phyloP scores from a whole-genome alignment of 371 early-diverging fungal genomes.

The Mucor racemosus region DNA sequence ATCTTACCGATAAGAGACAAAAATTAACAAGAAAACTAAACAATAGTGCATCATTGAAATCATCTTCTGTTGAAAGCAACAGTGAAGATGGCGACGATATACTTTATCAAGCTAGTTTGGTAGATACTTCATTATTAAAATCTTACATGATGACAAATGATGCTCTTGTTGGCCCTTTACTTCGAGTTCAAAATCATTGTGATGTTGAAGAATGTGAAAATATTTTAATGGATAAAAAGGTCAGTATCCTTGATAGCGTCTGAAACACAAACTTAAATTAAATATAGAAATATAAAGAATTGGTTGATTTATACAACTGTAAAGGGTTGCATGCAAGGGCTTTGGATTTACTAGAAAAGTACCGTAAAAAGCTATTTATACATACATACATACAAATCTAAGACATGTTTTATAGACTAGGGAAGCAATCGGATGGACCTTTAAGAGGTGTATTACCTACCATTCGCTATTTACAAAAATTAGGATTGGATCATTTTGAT shows the following conservation, averaged over 20 bases:
- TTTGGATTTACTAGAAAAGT: slow-evolving; percentile 73
- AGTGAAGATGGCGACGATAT: slow-evolving; percentile 49
- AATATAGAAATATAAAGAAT: slow-evolving; percentile 75
- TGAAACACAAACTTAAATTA: neutral
- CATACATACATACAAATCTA: neutral
- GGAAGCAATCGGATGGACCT: slow-evolving; percentile 55
- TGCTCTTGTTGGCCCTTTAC: slow-evolving; percentile 52
- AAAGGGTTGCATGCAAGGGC: slow-evolving; percentile 89
- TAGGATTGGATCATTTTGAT: slow-evolving; percentile 76
- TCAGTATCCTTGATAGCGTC: slow-evolving; percentile 14
- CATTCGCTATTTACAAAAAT: slow-evolving; percentile 76
- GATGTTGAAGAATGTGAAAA: slow-evolving; percentile 83
- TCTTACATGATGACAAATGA: slow-evolving; percentile 43
- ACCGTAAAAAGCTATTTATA: slow-evolving; percentile 3
- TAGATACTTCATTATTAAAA: slow-evolving; percentile 90
- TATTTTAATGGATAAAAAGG: slow-evolving; percentile 75
- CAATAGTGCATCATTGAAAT: slow-evolving; percentile 15
- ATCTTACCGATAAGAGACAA: slow-evolving; percentile 73
- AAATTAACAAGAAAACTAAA: slow-evolving; percentile 56
- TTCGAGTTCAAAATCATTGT: slow-evolving; percentile 88
- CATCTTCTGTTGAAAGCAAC: slow-evolving; percentile 13
- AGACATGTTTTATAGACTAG: slow-evolving; percentile 36
- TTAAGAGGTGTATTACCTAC: slow-evolving; percentile 70
- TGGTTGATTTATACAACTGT: slow-evolving; percentile 90
- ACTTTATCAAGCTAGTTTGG: slow-evolving; percentile 66